Evolutionary conservation across 2,329 filamentous ascomycete species (phyloP).

Genomic region (Exophiala mesophila): DNA sequence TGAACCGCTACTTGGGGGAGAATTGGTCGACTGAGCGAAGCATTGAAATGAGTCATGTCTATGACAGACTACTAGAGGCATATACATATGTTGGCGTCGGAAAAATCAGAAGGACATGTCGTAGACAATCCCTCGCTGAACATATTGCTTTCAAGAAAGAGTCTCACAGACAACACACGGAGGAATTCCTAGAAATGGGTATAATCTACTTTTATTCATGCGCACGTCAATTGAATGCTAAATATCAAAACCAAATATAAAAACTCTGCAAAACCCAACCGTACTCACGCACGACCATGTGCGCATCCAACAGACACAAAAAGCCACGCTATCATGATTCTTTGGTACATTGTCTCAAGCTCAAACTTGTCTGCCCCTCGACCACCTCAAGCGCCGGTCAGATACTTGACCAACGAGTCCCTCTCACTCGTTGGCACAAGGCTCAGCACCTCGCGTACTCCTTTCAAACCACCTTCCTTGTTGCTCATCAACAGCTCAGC

Average conservation of each 20-base stretch:
- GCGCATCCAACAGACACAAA: background rate
- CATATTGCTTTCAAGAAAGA: no score
- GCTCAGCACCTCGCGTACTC: slow-evolving; percentile 76
- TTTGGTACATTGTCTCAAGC: background rate
- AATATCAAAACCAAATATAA: background rate
- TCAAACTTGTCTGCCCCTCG: background rate
- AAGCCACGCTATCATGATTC: background rate
- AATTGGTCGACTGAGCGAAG: no score
- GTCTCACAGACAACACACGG: no score
- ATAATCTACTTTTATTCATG: background rate
- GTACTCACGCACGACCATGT: background rate
- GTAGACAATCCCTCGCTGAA: no score
- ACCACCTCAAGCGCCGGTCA: slow-evolving; percentile 26
- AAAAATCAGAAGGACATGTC: no score
- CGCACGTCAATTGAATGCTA: background rate
- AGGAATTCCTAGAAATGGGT: background rate
- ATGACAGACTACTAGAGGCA: no score
- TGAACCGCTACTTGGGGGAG: no score
- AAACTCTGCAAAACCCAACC: no score
- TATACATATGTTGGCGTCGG: no score
- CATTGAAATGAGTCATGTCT: no score
- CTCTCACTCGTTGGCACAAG: slow-evolving; percentile 86
- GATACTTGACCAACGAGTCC: slow-evolving; percentile 67
- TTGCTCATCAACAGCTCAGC: slow-evolving; percentile 63
- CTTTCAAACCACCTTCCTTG: slow-evolving; percentile 69